phyloP scores from a whole-genome alignment of 2,329 filamentous ascomycete genomes.

The Arthrocladium fulminans region DNA sequence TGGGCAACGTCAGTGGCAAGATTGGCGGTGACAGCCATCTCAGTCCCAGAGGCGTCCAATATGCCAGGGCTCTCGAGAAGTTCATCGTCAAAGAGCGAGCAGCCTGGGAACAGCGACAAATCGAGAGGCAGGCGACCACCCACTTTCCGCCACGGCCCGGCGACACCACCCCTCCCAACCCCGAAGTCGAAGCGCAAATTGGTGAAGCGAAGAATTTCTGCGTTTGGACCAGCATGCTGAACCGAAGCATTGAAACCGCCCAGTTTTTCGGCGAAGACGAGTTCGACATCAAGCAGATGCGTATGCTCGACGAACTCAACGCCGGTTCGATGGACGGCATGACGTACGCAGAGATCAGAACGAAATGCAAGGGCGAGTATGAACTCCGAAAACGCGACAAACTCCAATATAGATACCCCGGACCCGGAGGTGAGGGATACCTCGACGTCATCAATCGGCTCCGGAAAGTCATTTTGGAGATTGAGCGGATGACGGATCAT shows the following conservation, averaged over 20 bases:
- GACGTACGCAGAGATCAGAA: slow-evolving; percentile 83
- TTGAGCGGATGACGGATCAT: slow-evolving; percentile 95
- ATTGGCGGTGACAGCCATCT: slow-evolving; percentile 85
- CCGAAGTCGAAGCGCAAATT: slow-evolving; percentile 52
- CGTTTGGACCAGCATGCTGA: slow-evolving; percentile 96
- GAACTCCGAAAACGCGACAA: slow-evolving; percentile 72
- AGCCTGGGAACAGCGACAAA: slow-evolving; percentile 75
- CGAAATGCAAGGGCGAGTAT: slow-evolving; percentile 73
- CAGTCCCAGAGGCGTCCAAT: slow-evolving; percentile 68
- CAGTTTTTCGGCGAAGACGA: slow-evolving; percentile 92
- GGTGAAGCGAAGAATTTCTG: slow-evolving; percentile 76
- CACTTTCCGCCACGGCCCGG: slow-evolving; percentile 85
- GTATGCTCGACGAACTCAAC: slow-evolving; percentile 95
- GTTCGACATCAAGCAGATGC: slow-evolving; percentile 94
- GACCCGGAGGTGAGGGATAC: slow-evolving; percentile 91
- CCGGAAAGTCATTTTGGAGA: slow-evolving; percentile 89
- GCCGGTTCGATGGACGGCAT: slow-evolving; percentile 88
- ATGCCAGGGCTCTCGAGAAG: slow-evolving; percentile 66
- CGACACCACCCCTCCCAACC: slow-evolving; percentile 90
- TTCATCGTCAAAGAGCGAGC: slow-evolving; percentile 76
- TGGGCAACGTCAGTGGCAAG: slow-evolving; percentile 77
- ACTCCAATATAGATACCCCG: slow-evolving; percentile 91
- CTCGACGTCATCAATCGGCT: slow-evolving; percentile 94
- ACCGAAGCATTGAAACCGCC: slow-evolving; percentile 77
- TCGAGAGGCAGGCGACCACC: slow-evolving; percentile 63